Percentiles rank a stretch among this genome's conserved stretches.
Evolutionary conservation across 228 moss, liverwort and hornwort species (phyloP).

Genomic region (Sphagnum fallax): DNA sequence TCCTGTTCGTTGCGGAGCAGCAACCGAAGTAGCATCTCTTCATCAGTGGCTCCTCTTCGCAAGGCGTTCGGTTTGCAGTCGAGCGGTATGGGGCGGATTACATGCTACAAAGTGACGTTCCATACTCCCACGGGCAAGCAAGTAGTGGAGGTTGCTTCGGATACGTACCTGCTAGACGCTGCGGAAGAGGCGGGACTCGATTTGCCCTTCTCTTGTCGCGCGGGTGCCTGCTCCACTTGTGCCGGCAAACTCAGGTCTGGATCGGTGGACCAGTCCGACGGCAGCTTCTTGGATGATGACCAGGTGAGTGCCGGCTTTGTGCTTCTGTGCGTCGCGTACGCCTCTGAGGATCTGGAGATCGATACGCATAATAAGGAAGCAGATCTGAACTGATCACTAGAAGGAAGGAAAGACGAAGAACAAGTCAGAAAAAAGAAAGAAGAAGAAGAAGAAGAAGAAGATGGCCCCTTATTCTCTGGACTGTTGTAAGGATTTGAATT

Average conservation of each 20-base stretch:
- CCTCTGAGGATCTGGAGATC: constrained; percentile 18
- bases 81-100: constrained; percentile 25
- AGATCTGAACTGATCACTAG: constrained; percentile 5
- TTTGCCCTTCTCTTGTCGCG: constrained; percentile 44
- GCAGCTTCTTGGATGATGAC: constrained; percentile 12
- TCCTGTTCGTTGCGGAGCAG: too few relatives aligned
- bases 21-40: too few relatives aligned
- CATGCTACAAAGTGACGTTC: constrained; percentile 29
- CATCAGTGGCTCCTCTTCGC: not conserved
- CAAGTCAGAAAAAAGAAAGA: too few relatives aligned
- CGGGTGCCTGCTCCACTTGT: constrained; percentile 39
- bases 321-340: constrained; percentile 28
- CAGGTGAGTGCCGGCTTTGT: constrained; percentile 4
- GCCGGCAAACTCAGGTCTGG: constrained; percentile 12
- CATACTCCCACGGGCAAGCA: constrained; percentile 4
- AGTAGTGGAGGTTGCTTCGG: constrained; percentile 1
- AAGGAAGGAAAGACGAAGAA: not conserved
- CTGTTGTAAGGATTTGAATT: too few relatives aligned
- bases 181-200: constrained; percentile 25
- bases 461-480: too few relatives aligned
- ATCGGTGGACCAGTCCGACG: constrained; percentile 9
- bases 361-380: constrained; percentile 30
- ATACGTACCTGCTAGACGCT: constrained; percentile 20
- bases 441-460: too few relatives aligned
- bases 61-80: constrained; percentile 30